Percentiles rank a stretch among this genome's conserved stretches.
Conservation (phyloP, 768 basidiomycete genomes). For the Pleurotus djamor region DNA sequence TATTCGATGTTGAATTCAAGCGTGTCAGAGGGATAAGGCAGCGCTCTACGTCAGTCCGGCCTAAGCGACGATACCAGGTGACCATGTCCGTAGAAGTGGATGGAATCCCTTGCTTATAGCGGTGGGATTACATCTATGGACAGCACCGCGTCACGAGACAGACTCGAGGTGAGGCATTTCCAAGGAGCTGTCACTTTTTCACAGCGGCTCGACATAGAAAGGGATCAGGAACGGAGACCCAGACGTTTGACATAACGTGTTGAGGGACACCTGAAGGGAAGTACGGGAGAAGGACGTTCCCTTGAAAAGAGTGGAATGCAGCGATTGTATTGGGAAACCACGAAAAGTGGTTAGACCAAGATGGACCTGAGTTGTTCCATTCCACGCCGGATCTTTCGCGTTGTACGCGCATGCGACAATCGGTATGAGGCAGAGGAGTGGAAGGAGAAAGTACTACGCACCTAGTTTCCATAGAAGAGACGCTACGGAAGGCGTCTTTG, state of each 20-base stretch:
- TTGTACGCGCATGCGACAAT: too few relatives aligned
- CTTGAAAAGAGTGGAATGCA: too few relatives aligned
- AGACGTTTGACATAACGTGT: background rate
- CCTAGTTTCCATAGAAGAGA: too few relatives aligned
- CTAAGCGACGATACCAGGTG: background rate
- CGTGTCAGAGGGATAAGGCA: background rate
- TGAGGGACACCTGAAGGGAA: background rate
- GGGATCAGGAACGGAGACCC: slow-evolving; percentile 2
- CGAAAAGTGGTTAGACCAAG: slow-evolving; percentile 1
- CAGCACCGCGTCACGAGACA: slow-evolving; percentile 3
- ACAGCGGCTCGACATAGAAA: too few relatives aligned
- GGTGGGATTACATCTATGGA: too few relatives aligned
- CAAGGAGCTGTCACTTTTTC: background rate
- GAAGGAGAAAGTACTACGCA: too few relatives aligned
- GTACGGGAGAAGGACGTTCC: background rate
- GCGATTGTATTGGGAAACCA: background rate
- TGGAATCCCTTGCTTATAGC: background rate
- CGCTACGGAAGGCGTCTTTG: too few relatives aligned
- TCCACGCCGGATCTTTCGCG: background rate
- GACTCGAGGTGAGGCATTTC: slow-evolving; percentile 1
- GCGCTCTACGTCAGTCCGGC: background rate
- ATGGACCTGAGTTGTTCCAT: slow-evolving; percentile 1
- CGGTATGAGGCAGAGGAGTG: too few relatives aligned
- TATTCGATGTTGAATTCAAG: too few relatives aligned
- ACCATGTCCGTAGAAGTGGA: background rate